Evolutionary conservation across 192 early-diverging fungal genomes (phyloP).

Genomic region (Rhizophagus clarus): DNA sequence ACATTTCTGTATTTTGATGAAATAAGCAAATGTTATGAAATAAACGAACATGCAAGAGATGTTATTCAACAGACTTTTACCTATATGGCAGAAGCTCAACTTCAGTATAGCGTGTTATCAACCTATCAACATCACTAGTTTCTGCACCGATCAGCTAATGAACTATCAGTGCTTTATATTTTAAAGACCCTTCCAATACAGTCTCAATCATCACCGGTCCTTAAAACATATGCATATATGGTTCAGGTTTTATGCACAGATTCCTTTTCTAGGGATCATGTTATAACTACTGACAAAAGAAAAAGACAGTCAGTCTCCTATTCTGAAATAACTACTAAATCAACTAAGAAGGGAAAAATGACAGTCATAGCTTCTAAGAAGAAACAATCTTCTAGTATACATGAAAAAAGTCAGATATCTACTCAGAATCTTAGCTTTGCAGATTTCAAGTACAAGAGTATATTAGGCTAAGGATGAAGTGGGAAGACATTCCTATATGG

Average conservation of each 20-base stretch:
- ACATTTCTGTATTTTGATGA: no score
- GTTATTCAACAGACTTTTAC: no score
- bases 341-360: not conserved
- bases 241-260: not conserved
- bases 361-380: not conserved
- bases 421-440: not conserved
- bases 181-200: conserved; percentile 10
- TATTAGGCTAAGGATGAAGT: conserved; percentile 18
- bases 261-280: not conserved
- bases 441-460: conserved; percentile 24
- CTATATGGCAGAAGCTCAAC: not conserved
- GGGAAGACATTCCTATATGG: conserved; percentile 16
- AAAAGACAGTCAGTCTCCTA: not conserved
- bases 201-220: not conserved
- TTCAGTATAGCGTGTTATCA: conserved; percentile 2
- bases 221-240: conserved; percentile 19
- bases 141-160: not conserved
- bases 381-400: not conserved
- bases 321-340: not conserved
- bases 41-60: no score
- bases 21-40: no score
- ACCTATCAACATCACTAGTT: conserved; percentile 25
- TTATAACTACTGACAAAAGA: not conserved
- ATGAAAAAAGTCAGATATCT: not conserved
- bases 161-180: conserved; percentile 15